phyloP scores from a whole-genome alignment of 2,329 filamentous ascomycete species.

The Fusarium sp. region DNA sequence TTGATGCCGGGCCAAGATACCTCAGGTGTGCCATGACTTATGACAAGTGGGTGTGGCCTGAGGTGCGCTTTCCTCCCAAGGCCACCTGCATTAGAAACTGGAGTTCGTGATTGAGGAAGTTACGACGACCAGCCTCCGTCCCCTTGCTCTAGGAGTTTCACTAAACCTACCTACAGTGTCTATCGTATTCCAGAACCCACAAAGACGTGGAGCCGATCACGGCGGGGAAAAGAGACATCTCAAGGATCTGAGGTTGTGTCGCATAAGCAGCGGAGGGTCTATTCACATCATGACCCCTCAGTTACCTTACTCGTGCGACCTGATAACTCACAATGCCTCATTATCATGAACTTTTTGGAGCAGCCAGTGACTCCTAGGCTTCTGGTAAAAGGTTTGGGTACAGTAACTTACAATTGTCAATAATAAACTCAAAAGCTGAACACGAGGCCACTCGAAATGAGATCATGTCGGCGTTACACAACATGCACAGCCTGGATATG shows the following conservation, averaged over 20 bases:
- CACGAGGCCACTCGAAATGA: conserved; percentile 9
- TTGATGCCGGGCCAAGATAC: conserved; percentile 27
- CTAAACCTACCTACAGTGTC: background rate
- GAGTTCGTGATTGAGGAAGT: conserved; percentile 26
- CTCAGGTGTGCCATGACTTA: background rate
- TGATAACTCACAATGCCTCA: conserved; percentile 10
- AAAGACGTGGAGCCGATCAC: background rate
- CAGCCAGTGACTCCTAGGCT: background rate
- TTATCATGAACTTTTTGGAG: conserved; percentile 4
- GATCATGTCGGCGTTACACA: conserved; percentile 1
- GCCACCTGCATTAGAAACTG: conserved; percentile 31
- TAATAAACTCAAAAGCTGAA: conserved; percentile 3
- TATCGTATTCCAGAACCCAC: background rate
- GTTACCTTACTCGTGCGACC: background rate
- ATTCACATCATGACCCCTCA: conserved; percentile 2
- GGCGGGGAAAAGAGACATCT: background rate
- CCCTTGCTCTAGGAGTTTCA: conserved; percentile 8
- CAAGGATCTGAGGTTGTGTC: background rate
- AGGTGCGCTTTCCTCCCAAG: conserved; percentile 24
- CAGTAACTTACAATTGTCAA: background rate
- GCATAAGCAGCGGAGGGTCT: conserved; percentile 2
- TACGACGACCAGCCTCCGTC: conserved; percentile 19
- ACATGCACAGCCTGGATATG: conserved; percentile 12
- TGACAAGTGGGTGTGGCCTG: conserved; percentile 20
- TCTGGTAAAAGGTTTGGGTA: background rate